phyloP scores from a whole-genome alignment of 805 yeast genomes.

The Clavispora vitiphila region DNA sequence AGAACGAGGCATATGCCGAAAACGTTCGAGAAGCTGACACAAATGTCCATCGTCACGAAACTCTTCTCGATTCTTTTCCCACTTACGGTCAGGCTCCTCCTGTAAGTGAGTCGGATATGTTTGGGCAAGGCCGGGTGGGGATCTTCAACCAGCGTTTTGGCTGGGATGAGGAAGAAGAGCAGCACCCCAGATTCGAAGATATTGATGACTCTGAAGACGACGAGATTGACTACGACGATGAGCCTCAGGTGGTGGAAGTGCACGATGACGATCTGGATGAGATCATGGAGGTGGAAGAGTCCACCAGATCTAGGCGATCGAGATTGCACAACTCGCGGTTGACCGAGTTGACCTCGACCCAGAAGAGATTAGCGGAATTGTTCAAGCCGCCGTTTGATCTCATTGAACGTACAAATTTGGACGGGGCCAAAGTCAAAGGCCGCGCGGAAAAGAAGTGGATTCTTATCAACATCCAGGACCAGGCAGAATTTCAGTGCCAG shows the following conservation, averaged over 20 bases:
- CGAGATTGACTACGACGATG: conserved; percentile 22
- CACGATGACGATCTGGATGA: conserved; percentile 31
- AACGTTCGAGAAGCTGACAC: conserved; percentile 56
- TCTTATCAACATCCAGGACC: conserved; percentile 81
- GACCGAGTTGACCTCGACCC: conserved; percentile 45
- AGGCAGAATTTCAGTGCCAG: conserved; percentile 82
- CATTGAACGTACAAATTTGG: conserved; percentile 64
- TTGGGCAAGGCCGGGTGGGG: conserved; percentile 45
- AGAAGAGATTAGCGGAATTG: conserved; percentile 68
- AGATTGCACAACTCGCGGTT: conserved; percentile 7
- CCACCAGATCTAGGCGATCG: conserved; percentile 8
- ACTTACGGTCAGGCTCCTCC: conserved; percentile 6
- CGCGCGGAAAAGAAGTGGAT: conserved; percentile 70
- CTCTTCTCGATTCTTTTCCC: conserved; percentile 49
- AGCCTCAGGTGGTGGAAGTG: conserved; percentile 16
- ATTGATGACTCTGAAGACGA: conserved; percentile 12
- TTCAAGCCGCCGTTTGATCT: conserved; percentile 94
- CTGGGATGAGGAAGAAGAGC: conserved; percentile 30
- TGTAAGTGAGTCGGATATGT: conserved; percentile 36
- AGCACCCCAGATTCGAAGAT: conserved; percentile 16
- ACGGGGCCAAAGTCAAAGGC: conserved; percentile 67
- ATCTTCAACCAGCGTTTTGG: conserved; percentile 57
- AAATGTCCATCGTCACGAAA: conserved; percentile 74
- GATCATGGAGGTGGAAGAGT: conserved; percentile 25
- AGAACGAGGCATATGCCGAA: conserved; percentile 53